These are phyloP conservation scores for Quercus tomentella DNA, from an alignment of 331 rosid species.

Conservation along the genomic window DNA sequence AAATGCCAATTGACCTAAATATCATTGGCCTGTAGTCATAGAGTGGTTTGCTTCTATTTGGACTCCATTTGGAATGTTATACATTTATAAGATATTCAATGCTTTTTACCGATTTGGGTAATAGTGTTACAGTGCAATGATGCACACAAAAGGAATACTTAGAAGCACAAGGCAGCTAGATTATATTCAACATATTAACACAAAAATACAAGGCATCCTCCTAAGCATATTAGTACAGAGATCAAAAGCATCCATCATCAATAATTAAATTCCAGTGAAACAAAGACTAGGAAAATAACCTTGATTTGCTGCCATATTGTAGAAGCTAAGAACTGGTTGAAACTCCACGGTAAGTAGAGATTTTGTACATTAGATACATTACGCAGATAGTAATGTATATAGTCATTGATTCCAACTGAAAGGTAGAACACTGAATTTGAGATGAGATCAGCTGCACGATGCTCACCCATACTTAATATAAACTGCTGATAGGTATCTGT, in stretches of 20 bases:
- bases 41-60: no score
- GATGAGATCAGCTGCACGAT: conserved; percentile 46
- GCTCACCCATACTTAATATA: conserved; percentile 61
- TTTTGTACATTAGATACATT: conserved; percentile 69
- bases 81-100: no score
- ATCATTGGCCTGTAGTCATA: no score
- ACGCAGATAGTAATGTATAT: conserved; percentile 77
- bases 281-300: conserved; percentile 29
- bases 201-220: no score
- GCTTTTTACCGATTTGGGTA: no score
- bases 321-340: conserved; percentile 72
- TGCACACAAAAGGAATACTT: no score
- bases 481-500: conserved; percentile 69
- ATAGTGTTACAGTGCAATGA: no score
- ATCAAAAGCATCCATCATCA: background rate
- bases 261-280: background rate
- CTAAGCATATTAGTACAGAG: background rate
- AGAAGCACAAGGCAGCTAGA: no score
- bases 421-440: conserved; percentile 61
- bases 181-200: no score
- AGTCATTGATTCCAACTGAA: conserved; percentile 88
- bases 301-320: conserved; percentile 56
- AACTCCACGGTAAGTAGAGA: conserved; percentile 68
- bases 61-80: no score
- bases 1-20: no score